phyloP scores from a whole-genome alignment of 371 early-diverging fungal genomes.

The Saksenaea oblongispora region DNA sequence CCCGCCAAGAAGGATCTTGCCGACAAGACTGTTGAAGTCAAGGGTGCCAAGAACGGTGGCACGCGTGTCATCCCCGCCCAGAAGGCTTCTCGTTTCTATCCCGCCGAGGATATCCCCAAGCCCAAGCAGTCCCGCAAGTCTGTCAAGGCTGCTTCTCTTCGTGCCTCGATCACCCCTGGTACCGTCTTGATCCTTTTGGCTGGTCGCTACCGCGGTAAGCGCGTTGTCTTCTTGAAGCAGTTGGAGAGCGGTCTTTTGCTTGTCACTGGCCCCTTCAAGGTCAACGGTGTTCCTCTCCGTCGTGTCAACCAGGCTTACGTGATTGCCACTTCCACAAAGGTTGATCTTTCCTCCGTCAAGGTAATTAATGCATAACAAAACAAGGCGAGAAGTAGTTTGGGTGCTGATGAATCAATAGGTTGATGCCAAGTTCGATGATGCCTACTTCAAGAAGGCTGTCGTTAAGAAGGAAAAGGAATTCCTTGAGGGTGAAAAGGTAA shows the following conservation, averaged over 20 bases:
- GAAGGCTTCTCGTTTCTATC: slow-evolving; percentile 83
- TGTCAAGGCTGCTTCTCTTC: slow-evolving; percentile 72
- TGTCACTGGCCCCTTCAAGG: slow-evolving; percentile 96
- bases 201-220: slow-evolving; percentile 97
- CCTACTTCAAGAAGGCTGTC: slow-evolving; percentile 84
- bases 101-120: slow-evolving; percentile 81
- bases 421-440: slow-evolving; percentile 87
- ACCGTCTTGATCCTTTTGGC: slow-evolving; percentile 96
- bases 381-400: not conserved
- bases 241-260: slow-evolving; percentile 93
- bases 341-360: slow-evolving; percentile 81
- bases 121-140: slow-evolving; percentile 87
- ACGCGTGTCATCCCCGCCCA: slow-evolving; percentile 73
- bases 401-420: slow-evolving; percentile 27
- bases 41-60: slow-evolving; percentile 85
- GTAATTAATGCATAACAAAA: slow-evolving; percentile 30
- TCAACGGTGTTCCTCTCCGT: slow-evolving; percentile 98
- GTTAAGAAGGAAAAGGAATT: slow-evolving; percentile 84
- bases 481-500: slow-evolving; percentile 75
- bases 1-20: slow-evolving; percentile 55
- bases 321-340: slow-evolving; percentile 97
- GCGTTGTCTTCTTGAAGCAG: slow-evolving; percentile 98
- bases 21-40: slow-evolving; percentile 74
- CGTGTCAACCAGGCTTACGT: slow-evolving; percentile 99
- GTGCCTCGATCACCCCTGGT: slow-evolving; percentile 93